A percentile compares a stretch with the other conserved stretches of the same genome.
These are phyloP conservation scores for Euphorbia pulcherrima DNA, from an alignment of 345 rosid genomes.

Conservation along the genomic window DNA sequence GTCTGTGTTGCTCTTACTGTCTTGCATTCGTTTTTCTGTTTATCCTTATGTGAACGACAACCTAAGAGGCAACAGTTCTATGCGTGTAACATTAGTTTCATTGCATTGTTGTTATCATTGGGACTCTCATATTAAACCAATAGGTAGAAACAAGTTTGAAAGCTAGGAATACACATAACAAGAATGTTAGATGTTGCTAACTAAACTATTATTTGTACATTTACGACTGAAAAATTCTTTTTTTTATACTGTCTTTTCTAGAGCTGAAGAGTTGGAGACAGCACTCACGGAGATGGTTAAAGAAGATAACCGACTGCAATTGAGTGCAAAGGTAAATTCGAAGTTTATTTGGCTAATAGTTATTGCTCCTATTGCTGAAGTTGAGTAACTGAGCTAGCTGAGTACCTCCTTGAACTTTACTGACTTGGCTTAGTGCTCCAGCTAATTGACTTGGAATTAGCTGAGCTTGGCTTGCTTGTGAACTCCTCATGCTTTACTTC, in stretches of 20 bases:
- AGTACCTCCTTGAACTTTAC: not conserved
- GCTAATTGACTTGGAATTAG: not conserved
- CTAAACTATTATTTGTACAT: not conserved
- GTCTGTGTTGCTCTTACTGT: not conserved
- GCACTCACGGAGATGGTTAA: constrained; percentile 90
- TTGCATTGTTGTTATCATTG: constrained; percentile 1
- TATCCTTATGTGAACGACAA: not conserved
- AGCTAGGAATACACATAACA: constrained; percentile 16
- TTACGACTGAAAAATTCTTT: not conserved
- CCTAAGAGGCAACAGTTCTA: not conserved
- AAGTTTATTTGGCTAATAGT: constrained; percentile 4
- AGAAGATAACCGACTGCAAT: constrained; percentile 69
- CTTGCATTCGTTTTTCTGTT: not conserved
- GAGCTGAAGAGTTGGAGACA: constrained; percentile 96
- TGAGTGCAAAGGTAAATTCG: constrained; percentile 68
- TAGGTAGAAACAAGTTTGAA: constrained; percentile 7
- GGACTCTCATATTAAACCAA: constrained; percentile 2
- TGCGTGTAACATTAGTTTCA: not conserved
- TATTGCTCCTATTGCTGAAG: constrained; percentile 8
- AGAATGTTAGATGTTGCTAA: constrained; percentile 7
- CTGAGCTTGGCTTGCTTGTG: not conserved
- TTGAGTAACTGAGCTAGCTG: not conserved
- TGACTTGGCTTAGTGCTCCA: not conserved
- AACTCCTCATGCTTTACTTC: not conserved
- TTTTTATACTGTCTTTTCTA: constrained; percentile 28